Conservation (phyloP, 352 stramenopile species). For the Pythium grandisporangium region DNA sequence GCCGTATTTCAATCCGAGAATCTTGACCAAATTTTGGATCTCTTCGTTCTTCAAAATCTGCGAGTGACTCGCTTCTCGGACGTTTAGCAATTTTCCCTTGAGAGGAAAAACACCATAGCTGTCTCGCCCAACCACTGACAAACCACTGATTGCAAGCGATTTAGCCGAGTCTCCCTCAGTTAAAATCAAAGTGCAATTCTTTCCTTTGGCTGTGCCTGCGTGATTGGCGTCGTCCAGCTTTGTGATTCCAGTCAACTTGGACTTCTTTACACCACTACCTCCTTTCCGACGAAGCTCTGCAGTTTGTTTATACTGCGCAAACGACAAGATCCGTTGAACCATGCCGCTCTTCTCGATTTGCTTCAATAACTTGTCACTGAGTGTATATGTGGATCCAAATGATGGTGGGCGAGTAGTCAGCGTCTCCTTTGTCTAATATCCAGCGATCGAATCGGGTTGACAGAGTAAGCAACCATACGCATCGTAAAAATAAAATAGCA, state of each 20-base stretch:
- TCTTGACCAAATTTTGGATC: slow-evolving; percentile 95
- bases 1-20: slow-evolving; percentile 95
- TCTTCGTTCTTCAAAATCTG: slow-evolving; percentile 97
- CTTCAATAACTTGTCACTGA: slow-evolving; percentile 86
- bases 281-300: slow-evolving; percentile 87
- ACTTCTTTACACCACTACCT: slow-evolving; percentile 67
- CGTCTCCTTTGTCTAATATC: slow-evolving; percentile 94
- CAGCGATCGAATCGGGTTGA: too few relatives aligned
- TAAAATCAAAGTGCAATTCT: slow-evolving; percentile 97
- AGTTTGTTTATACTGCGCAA: slow-evolving; percentile 89
- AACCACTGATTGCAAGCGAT: slow-evolving; percentile 93
- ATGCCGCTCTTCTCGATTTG: slow-evolving; percentile 86
- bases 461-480: too few relatives aligned
- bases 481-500: too few relatives aligned
- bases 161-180: slow-evolving; percentile 99
- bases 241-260: slow-evolving; percentile 84
- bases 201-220: slow-evolving; percentile 84
- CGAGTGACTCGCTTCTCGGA: slow-evolving; percentile 95
- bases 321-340: slow-evolving; percentile 87
- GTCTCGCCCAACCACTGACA: slow-evolving; percentile 94
- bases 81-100: slow-evolving; percentile 98
- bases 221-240: slow-evolving; percentile 98
- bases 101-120: slow-evolving; percentile 98
- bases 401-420: slow-evolving; percentile 83
- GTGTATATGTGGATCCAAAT: slow-evolving; percentile 82